These are phyloP conservation scores for Colletotrichum falcatum DNA, from an alignment of 2,329 filamentous ascomycete species.

Conservation along the genomic window DNA sequence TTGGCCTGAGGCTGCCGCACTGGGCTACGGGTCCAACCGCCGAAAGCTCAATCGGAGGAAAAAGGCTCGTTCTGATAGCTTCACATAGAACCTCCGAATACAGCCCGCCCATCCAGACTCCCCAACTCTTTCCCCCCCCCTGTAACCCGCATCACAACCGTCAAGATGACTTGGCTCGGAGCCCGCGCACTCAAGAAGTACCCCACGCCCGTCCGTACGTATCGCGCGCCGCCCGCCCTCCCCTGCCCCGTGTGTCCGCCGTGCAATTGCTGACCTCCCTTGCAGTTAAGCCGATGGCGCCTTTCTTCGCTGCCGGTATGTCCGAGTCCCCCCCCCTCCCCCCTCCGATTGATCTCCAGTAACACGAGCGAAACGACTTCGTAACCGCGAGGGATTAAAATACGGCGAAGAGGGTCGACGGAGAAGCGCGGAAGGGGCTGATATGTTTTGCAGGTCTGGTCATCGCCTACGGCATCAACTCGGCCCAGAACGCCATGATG, in stretches of 20 bases:
- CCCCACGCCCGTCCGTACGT: slow-evolving; percentile 81
- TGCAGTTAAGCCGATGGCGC: slow-evolving; percentile 88
- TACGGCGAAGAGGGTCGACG: background rate
- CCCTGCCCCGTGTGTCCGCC: slow-evolving; percentile 25
- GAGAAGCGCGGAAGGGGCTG: slow-evolving; percentile 12
- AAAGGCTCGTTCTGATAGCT: slow-evolving; percentile 56
- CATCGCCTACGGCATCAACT: slow-evolving; percentile 93
- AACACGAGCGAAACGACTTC: background rate
- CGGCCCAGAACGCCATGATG: slow-evolving; percentile 81
- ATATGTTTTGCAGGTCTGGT: slow-evolving; percentile 71
- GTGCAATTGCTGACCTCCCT: slow-evolving; percentile 39
- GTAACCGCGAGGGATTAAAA: background rate
- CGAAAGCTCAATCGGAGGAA: slow-evolving; percentile 47
- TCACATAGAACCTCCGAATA: slow-evolving; percentile 47
- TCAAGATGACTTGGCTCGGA: slow-evolving; percentile 82
- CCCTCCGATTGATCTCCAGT: slow-evolving; percentile 1
- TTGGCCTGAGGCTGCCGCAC: slow-evolving; percentile 46
- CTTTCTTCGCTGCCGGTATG: slow-evolving; percentile 96
- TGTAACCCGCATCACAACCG: slow-evolving; percentile 54
- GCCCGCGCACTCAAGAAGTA: slow-evolving; percentile 79
- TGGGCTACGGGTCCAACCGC: slow-evolving; percentile 53
- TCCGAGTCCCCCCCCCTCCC: too few species aligned
- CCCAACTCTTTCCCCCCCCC: slow-evolving; percentile 48
- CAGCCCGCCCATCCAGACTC: slow-evolving; percentile 50
- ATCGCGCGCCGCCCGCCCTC: slow-evolving; percentile 49